Conservation (phyloP, 2,329 filamentous ascomycete species). For the Cordyceps fumosorosea region DNA sequence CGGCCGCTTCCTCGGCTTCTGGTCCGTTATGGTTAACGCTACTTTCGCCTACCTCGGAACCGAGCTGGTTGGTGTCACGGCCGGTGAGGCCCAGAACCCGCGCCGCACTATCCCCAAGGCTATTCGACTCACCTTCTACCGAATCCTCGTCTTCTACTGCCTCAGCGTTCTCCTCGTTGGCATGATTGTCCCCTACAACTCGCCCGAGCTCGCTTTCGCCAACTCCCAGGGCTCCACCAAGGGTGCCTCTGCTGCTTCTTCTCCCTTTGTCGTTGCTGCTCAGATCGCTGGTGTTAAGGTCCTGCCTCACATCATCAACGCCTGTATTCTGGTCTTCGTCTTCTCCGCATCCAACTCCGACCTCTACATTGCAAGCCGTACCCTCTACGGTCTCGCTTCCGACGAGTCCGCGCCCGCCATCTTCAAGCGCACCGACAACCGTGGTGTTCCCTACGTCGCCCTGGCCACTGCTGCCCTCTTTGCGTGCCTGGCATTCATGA, state of each 20-base stretch:
- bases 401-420: slow-evolving; percentile 67
- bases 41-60: slow-evolving; percentile 75
- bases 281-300: slow-evolving; percentile 53
- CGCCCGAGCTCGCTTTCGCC: slow-evolving; percentile 50
- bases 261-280: slow-evolving; percentile 72
- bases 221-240: slow-evolving; percentile 28
- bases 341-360: slow-evolving; percentile 74
- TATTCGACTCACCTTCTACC: slow-evolving; percentile 75
- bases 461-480: slow-evolving; percentile 56
- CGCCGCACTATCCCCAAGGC: slow-evolving; percentile 69
- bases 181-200: slow-evolving; percentile 70
- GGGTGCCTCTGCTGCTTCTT: slow-evolving; percentile 49
- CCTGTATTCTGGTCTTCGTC: slow-evolving; percentile 66
- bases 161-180: slow-evolving; percentile 67
- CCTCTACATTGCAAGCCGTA: slow-evolving; percentile 68
- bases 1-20: slow-evolving; percentile 56
- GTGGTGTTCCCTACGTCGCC: slow-evolving; percentile 63
- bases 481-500: slow-evolving; percentile 63
- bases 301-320: slow-evolving; percentile 65
- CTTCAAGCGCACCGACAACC: slow-evolving; percentile 63
- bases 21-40: slow-evolving; percentile 67
- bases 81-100: slow-evolving; percentile 74
- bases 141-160: slow-evolving; percentile 75
- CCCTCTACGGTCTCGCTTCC: slow-evolving; percentile 64
- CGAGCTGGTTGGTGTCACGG: slow-evolving; percentile 70